Evolutionary conservation across 306 rosid species (phyloP), one percentile per base, ranked within the genome.

Genomic region (Cicer pinnatifidum): DNA sequence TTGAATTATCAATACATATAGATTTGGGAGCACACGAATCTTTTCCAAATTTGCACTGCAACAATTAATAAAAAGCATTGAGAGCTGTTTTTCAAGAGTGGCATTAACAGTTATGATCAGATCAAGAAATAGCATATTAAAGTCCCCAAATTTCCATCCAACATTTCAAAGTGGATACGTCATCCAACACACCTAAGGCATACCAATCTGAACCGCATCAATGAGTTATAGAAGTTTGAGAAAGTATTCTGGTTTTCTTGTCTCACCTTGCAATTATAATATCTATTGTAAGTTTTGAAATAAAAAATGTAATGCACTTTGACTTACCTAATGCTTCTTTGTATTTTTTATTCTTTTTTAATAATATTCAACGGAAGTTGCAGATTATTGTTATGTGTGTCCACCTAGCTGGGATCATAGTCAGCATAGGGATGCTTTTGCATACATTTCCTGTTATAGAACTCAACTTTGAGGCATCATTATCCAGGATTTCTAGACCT

Each of bases 1-100:
- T 81, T 91, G 97, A 71, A 89, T 40, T 50, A 86, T 86, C 87
- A 91, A 77, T 76, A 90, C 90, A 80, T 86, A 86, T 6, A 88
- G 73, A 84, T 85, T 91, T 72, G 96, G 85, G 56, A 74, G 82
- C 38, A 90, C 87, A 80, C 86, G 89, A 81, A 94, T 84, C 88
- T 87, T 94, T 70, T 94, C 96, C 38, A 79, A 59, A 80, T 84
- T 94, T 67, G 90, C 86, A 71, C 99, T 91, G 89, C 83, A 86
- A 76, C 50, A 73, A 73, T 48, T 61, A 82, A 76, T 9, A 54
- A 61, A 73, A 50, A 82, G 60, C 40, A 43, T 69, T 72, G 50
- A 71, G 63, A 28, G 15, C 63, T 11, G 52, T 45, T 61, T 66
- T 23, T 71, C 51, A 61, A 44, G 58, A 65, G 45, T 23, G 44